Conservation (phyloP, 345 rosid species). For the Angophora floribunda region DNA sequence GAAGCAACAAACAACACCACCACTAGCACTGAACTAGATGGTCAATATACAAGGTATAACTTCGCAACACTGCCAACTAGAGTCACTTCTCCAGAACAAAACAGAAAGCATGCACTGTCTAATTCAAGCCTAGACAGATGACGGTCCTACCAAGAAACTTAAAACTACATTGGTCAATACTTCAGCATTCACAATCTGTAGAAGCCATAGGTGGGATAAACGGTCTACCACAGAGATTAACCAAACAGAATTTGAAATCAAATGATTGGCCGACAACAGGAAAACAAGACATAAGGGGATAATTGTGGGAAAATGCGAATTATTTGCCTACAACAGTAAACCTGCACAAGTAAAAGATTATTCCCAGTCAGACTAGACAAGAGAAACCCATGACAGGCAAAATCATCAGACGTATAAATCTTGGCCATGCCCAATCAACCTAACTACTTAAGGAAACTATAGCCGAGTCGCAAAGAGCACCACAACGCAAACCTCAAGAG, state of each 20-base stretch:
- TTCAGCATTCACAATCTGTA: not conserved
- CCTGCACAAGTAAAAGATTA: not conserved
- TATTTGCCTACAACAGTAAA: not conserved
- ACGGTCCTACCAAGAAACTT: not conserved
- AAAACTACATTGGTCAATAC: not conserved
- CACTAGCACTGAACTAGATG: not conserved
- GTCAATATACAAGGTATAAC: not conserved
- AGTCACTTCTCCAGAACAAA: not conserved
- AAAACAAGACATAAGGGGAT: not conserved
- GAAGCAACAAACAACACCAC: not conserved
- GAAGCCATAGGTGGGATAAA: not conserved
- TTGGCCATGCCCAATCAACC: not conserved
- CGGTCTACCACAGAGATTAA: not conserved
- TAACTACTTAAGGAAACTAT: not conserved
- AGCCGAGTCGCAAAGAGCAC: not conserved
- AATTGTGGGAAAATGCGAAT: not conserved
- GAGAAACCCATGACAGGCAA: fast-evolving
- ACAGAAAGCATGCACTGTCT: not conserved
- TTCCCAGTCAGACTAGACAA: not conserved
- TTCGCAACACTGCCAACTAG: not conserved
- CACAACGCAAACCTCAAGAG: fast-evolving
- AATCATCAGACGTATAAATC: fast-evolving
- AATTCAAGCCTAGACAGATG: not conserved
- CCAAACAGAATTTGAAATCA: not conserved
- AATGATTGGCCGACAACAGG: not conserved